A percentile compares a stretch with the other conserved stretches of the same genome.
phyloP scores from a whole-genome alignment of 768 basidiomycete species.

The Mycena sanguinolenta region DNA sequence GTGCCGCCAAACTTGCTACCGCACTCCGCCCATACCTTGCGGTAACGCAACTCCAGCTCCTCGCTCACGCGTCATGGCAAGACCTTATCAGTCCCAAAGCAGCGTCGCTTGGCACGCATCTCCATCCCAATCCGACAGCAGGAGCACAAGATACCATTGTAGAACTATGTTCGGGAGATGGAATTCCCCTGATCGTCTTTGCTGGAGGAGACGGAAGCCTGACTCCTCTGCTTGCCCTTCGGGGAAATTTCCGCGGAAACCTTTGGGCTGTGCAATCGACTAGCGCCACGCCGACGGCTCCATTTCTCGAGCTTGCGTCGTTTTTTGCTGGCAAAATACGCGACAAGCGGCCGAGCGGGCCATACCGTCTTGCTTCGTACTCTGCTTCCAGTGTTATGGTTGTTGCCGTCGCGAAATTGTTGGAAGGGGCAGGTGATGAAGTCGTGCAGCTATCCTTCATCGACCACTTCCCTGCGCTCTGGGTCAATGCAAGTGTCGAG shows the following conservation, averaged over 20 bases:
- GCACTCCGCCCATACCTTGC: background rate
- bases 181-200: conserved; percentile 30
- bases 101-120: too few relatives aligned
- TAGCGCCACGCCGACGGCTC: conserved; percentile 33
- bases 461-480: background rate
- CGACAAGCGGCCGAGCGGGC: conserved; percentile 30
- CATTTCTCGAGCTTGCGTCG: conserved; percentile 18
- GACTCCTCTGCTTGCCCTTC: conserved; percentile 21
- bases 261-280: conserved; percentile 33
- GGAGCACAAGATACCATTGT: background rate
- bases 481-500: too few relatives aligned
- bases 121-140: background rate
- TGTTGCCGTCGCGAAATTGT: background rate
- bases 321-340: conserved; percentile 40
- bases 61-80: background rate
- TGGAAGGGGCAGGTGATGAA: background rate
- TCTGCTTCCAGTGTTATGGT: background rate
- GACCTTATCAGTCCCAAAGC: too few relatives aligned
- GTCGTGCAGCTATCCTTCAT: background rate
- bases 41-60: conserved; percentile 18
- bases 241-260: background rate
- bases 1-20: background rate
- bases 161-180: conserved; percentile 2
- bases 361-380: conserved; percentile 36
- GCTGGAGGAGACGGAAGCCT: conserved; percentile 25